These are phyloP conservation scores for Westerdykella aurantiaca DNA, from an alignment of 2,329 filamentous ascomycete species.

Conservation along the genomic window DNA sequence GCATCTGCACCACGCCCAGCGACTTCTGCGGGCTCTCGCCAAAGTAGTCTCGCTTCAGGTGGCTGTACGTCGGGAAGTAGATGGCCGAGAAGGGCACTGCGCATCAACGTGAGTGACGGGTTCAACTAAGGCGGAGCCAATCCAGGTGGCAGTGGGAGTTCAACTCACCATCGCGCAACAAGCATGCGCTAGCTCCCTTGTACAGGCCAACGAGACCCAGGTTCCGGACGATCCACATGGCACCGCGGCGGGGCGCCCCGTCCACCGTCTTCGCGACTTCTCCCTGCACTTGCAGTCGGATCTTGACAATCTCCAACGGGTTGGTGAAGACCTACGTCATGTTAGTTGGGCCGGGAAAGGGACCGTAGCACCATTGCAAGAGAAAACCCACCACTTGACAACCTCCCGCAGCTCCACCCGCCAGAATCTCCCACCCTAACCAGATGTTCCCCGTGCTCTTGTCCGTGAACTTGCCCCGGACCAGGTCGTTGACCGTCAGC, in stretches of 20 bases:
- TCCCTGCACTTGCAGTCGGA: constrained; percentile 93
- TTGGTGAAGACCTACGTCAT: constrained; percentile 78
- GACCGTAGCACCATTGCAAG: background rate
- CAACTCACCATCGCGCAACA: constrained; percentile 66
- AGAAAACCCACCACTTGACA: constrained; percentile 82
- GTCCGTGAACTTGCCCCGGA: constrained; percentile 69
- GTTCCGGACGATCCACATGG: constrained; percentile 96
- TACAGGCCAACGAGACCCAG: constrained; percentile 90
- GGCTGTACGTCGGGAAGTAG: constrained; percentile 95
- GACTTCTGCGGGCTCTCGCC: constrained; percentile 84
- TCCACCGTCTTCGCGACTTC: constrained; percentile 86
- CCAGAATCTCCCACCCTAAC: constrained; percentile 67
- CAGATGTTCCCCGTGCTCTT: constrained; percentile 68
- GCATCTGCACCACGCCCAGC: constrained; percentile 81
- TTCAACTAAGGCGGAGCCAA: too few relatives aligned
- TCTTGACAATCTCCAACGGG: constrained; percentile 98
- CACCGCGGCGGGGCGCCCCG: constrained; percentile 77
- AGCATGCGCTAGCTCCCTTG: constrained; percentile 90
- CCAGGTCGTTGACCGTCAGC: constrained; percentile 93
- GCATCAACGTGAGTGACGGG: constrained; percentile 8
- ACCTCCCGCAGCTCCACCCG: constrained; percentile 82
- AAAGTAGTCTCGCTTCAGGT: constrained; percentile 90
- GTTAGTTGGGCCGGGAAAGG: constrained; percentile 12
- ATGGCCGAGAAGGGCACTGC: constrained; percentile 91
- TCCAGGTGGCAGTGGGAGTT: background rate